Conservation (phyloP, 2,329 filamentous ascomycete species). For the Alternaria angustiovoidea region DNA sequence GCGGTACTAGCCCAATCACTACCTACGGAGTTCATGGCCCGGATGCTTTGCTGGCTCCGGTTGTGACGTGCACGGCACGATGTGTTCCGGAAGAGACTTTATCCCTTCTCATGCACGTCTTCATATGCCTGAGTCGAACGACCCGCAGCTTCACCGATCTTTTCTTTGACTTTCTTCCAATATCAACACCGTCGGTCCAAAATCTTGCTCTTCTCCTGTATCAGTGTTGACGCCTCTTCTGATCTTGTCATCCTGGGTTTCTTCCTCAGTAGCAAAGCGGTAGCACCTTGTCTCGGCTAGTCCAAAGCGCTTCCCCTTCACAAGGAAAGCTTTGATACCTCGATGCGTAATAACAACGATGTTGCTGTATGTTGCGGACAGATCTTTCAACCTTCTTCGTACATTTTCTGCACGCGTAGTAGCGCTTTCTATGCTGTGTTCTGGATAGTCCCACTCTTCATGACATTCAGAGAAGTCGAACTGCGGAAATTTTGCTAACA, state of each 20-base stretch:
- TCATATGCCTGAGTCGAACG: not conserved
- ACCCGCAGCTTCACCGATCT: not conserved
- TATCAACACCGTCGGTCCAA: constrained; percentile 31
- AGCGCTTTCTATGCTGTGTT: constrained; percentile 16
- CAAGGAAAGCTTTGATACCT: constrained; percentile 28
- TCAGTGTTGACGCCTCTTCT: constrained; percentile 24
- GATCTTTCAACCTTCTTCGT: constrained; percentile 17
- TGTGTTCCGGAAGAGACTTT: not conserved
- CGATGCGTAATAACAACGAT: constrained; percentile 32
- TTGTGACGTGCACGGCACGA: not conserved
- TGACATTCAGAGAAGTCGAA: constrained; percentile 28
- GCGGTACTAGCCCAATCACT: not conserved
- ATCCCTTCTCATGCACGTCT: not conserved
- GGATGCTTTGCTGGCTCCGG: not conserved
- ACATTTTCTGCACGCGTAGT: constrained; percentile 25
- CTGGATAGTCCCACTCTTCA: constrained; percentile 27
- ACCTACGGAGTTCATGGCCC: not conserved
- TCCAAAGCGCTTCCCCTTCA: constrained; percentile 25
- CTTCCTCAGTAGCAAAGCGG: constrained; percentile 24
- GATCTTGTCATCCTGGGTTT: constrained; percentile 9
- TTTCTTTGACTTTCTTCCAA: not conserved
- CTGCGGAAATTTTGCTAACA: constrained; percentile 20
- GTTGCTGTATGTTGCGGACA: constrained; percentile 15
- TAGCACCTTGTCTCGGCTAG: constrained; percentile 25
- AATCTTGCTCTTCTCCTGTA: constrained; percentile 22